A percentile compares a stretch with the other conserved stretches of the same genome.
phyloP scores from a whole-genome alignment of 2,329 filamentous ascomycete species.

The Botrytis byssoidea region DNA sequence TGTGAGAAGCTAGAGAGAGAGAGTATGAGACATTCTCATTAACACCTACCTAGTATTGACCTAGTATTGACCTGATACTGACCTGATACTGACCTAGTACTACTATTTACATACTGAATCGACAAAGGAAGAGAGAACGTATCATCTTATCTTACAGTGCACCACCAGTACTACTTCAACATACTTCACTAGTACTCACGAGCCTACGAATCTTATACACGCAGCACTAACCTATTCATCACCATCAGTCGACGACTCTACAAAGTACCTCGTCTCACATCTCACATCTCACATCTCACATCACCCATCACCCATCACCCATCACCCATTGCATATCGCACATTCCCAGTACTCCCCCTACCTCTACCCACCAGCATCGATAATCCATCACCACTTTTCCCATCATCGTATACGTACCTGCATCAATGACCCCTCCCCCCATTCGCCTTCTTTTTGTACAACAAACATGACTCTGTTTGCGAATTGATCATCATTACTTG shows the following conservation, averaged over 20 bases:
- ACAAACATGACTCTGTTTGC: background rate
- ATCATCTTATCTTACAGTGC: too few species aligned
- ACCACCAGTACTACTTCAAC: too few species aligned
- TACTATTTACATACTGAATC: background rate
- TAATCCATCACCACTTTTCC: background rate
- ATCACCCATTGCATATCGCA: too few species aligned
- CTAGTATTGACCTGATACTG: too few species aligned
- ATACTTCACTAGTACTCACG: too few species aligned
- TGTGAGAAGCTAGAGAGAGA: background rate
- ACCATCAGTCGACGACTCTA: background rate
- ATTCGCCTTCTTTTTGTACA: background rate
- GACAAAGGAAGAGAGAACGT: background rate
- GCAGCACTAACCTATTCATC: background rate
- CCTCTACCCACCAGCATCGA: background rate
- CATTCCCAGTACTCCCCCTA: too few species aligned
- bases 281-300: too few species aligned
- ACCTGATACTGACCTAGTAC: too few species aligned
- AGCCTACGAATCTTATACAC: too few species aligned
- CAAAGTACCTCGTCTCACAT: background rate
- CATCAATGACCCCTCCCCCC: slow-evolving; percentile 2
- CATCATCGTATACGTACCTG: slow-evolving; percentile 11
- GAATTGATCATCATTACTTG: background rate
- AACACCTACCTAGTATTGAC: too few species aligned
- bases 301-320: too few species aligned
- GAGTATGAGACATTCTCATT: background rate